A percentile compares a stretch with the other conserved stretches of the same genome.
Evolutionary conservation across 495 filamentous ascomycete species (phyloP).

Genomic region (Schizothecium vesticola): DNA sequence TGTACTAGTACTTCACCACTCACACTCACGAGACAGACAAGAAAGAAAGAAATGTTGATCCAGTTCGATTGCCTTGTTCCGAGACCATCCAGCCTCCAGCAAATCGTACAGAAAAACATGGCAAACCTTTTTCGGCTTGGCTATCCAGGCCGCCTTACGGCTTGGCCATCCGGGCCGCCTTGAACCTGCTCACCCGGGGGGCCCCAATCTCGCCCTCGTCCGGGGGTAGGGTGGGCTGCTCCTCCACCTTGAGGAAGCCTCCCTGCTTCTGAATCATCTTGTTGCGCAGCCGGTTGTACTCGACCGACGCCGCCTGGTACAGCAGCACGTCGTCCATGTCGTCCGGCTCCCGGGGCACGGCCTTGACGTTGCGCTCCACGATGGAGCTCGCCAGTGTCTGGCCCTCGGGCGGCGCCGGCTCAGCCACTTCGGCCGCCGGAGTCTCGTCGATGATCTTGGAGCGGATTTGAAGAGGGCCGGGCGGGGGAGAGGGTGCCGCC

Average conservation of each 20-base stretch:
- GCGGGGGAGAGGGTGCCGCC: constrained; percentile 18
- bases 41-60: constrained; percentile 5
- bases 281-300: constrained; percentile 77
- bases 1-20: neutral
- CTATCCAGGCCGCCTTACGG: neutral
- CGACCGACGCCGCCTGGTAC: constrained; percentile 68
- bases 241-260: constrained; percentile 62
- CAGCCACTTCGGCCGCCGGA: constrained; percentile 13
- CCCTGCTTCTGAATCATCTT: constrained; percentile 72
- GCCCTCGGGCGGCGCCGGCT: constrained; percentile 50
- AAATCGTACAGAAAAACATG: neutral
- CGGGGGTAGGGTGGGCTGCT: constrained; percentile 52
- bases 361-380: constrained; percentile 52
- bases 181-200: constrained; percentile 81
- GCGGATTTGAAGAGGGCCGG: constrained; percentile 30
- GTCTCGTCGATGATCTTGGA: constrained; percentile 16
- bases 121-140: constrained; percentile 2
- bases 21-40: neutral
- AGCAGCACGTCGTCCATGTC: constrained; percentile 69
- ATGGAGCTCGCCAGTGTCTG: constrained; percentile 53
- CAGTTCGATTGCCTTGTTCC: constrained; percentile 20
- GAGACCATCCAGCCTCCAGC: constrained; percentile 8
- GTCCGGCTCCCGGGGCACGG: constrained; percentile 53
- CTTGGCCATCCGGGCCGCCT: constrained; percentile 67
- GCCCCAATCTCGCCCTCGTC: constrained; percentile 62